These are phyloP conservation scores for Trichodelitschia bisporula DNA, from an alignment of 495 filamentous ascomycete species.

Conservation along the genomic window DNA sequence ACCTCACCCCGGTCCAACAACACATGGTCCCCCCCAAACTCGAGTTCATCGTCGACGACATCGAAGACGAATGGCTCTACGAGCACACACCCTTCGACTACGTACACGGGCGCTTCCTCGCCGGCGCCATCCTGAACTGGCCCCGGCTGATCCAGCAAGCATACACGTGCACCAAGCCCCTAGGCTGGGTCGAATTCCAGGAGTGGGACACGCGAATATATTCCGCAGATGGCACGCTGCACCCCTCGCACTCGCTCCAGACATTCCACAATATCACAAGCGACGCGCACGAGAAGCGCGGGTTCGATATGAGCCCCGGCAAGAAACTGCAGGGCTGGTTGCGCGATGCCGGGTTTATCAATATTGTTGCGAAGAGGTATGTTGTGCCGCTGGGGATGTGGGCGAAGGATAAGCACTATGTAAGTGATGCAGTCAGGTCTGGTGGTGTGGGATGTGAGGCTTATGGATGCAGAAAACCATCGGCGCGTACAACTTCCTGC, in stretches of 20 bases:
- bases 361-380: no score
- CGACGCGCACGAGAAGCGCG: not conserved
- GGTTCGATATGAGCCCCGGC: not conserved
- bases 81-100: constrained; percentile 21
- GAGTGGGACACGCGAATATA: no score
- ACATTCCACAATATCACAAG: not conserved
- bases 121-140: constrained; percentile 23
- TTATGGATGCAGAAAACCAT: not conserved
- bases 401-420: not conserved
- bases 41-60: constrained; percentile 16
- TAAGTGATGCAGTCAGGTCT: no score
- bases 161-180: not conserved
- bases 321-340: no score
- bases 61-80: constrained; percentile 11
- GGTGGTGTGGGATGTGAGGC: no score
- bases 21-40: constrained; percentile 17
- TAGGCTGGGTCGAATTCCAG: constrained; percentile 2
- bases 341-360: no score
- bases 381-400: constrained; percentile 1
- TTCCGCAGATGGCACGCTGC: no score
- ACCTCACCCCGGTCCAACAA: no score
- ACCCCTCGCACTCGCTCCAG: not conserved
- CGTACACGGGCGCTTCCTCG: constrained; percentile 23
- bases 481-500: not conserved
- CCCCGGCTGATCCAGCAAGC: not conserved